Base-by-base conservation (phyloP, 2,329 filamentous ascomycete genomes). In the Epichloe baconii region DNA sequence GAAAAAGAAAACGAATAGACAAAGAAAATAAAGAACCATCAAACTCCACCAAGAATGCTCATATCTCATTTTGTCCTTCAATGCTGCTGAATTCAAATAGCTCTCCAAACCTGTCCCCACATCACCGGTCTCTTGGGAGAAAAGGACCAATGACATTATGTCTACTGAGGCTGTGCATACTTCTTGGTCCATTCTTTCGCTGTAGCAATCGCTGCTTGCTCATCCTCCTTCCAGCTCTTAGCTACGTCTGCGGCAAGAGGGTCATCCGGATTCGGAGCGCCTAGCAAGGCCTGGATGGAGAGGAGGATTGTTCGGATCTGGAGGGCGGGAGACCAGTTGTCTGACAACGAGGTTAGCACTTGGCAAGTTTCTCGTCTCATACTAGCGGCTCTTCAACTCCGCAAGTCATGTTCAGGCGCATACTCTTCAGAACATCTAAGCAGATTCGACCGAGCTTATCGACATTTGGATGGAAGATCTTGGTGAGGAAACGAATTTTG, bases 381-480 rank as follows among this genome's bases (percentile, higher is more conserved):
- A 8, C 17, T 23, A 15, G 10, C 34, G 41, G 6, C 2, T 5
- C 2, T 14, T 38, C 41, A 19, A 38, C 6, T 15, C 14, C 44
- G 19, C 21, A 14, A 19, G 5, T 2, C n/a, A 36, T 4, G 4
- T 26, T 37, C 8, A 14, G 38, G 11, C 8, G 60, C 79, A 60
- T 74, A 95, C 93, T 95, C 76, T 98, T 98, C 52, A 98, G 73
- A 36, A 98, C 93, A 66, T 98, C 93, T 47, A 98, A 74, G 66
- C 94, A 98, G 70, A 98, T 98, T 54, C 93, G 86, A 54, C 93
- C 93, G 2, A 98, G 81, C 71, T 94, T 94, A 68, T 98, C 93
- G 60, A 98, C 96, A 68, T 98, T 98, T 49, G 93, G 93, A 68
- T 98, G 94, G 71, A 97, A 98, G 68, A 98, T 97, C 73, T 95